Evolutionary conservation across 306 rosid species (phyloP).

Genomic region (Begonia masoniana): DNA sequence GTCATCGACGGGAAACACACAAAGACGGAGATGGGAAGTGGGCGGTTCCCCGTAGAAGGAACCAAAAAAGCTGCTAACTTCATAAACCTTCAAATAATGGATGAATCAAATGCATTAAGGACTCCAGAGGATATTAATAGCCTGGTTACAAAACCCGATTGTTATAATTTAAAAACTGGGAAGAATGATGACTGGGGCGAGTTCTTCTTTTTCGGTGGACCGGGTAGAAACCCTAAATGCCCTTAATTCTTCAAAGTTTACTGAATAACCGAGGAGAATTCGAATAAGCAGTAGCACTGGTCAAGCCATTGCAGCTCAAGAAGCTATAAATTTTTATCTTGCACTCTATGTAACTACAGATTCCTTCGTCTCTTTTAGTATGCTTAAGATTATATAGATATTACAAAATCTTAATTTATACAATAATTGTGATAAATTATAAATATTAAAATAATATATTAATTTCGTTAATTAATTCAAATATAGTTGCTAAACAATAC

Average conservation of each 20-base stretch:
- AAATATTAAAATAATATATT: too few species aligned
- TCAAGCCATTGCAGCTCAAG: too few species aligned
- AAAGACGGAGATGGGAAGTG: slow-evolving; percentile 91
- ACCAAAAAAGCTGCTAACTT: slow-evolving; percentile 82
- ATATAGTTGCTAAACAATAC: too few species aligned
- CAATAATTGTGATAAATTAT: too few species aligned
- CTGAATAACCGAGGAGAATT: too few species aligned
- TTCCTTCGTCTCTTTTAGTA: too few species aligned
- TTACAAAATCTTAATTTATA: too few species aligned
- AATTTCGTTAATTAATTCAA: too few species aligned
- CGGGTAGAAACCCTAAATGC: slow-evolving; percentile 79
- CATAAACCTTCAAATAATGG: slow-evolving; percentile 75
- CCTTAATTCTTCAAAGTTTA: slow-evolving; percentile 14
- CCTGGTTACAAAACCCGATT: slow-evolving; percentile 68
- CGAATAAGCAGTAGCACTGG: too few species aligned
- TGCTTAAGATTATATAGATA: too few species aligned
- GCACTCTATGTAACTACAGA: too few species aligned
- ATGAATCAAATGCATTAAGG: slow-evolving; percentile 72
- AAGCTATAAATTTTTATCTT: too few species aligned
- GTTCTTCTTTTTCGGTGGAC: slow-evolving; percentile 95
- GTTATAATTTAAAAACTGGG: slow-evolving; percentile 79
- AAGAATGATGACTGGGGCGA: slow-evolving; percentile 91
- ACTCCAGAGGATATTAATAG: slow-evolving; percentile 72
- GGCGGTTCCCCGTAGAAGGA: slow-evolving; percentile 82
- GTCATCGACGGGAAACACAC: slow-evolving; percentile 73